These are phyloP conservation scores for Cytospora piceae DNA, from an alignment of 2,329 filamentous ascomycete species.

Conservation along the genomic window DNA sequence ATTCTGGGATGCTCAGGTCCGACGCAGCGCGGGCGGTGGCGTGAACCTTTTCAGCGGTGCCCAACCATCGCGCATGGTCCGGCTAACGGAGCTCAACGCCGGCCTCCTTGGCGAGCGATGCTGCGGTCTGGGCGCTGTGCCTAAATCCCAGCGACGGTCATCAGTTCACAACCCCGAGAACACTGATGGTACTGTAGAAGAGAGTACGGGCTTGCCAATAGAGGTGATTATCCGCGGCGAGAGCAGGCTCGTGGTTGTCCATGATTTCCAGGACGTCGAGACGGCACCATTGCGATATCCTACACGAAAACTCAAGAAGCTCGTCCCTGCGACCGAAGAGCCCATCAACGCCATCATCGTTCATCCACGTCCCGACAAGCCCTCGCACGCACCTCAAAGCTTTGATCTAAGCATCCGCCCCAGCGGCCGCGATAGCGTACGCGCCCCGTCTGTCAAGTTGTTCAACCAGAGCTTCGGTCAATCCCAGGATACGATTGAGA, in stretches of 20 bases:
- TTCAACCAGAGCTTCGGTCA: constrained; percentile 24
- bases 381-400: constrained; percentile 46
- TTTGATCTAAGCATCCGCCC: constrained; percentile 55
- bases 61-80: constrained; percentile 59
- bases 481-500: constrained; percentile 14
- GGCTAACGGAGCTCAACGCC: constrained; percentile 55
- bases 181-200: constrained; percentile 34
- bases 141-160: constrained; percentile 35
- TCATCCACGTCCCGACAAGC: constrained; percentile 50
- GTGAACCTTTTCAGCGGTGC: constrained; percentile 60
- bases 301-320: constrained; percentile 33
- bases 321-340: constrained; percentile 32
- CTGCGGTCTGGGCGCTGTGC: constrained; percentile 54
- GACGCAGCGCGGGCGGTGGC: constrained; percentile 50
- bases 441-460: constrained; percentile 30
- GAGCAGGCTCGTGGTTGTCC: constrained; percentile 57
- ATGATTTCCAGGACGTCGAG: constrained; percentile 51
- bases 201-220: constrained; percentile 48
- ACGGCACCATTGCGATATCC: constrained; percentile 32
- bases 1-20: constrained; percentile 64
- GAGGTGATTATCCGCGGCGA: constrained; percentile 61
- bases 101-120: constrained; percentile 62
- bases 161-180: constrained; percentile 19
- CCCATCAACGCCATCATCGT: constrained; percentile 59
- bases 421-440: constrained; percentile 41